Conservation (phyloP, 768 basidiomycete species). For the Lentinula aciculospora region DNA sequence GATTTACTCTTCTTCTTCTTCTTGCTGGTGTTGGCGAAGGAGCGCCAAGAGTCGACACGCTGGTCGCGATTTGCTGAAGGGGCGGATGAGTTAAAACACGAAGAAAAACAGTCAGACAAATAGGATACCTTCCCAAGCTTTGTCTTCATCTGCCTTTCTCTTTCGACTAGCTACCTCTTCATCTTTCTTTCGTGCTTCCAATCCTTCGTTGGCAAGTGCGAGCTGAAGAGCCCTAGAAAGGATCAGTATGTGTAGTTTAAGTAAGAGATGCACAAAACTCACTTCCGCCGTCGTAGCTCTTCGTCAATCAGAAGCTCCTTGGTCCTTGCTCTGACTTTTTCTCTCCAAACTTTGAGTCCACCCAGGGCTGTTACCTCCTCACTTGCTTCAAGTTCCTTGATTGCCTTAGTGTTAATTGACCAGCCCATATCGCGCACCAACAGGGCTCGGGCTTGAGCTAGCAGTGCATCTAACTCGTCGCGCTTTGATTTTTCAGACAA, state of each 20-base stretch:
- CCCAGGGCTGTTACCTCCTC: not conserved
- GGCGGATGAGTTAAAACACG: not conserved
- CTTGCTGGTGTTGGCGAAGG: conserved; percentile 49
- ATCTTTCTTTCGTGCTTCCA: conserved; percentile 91
- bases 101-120: not conserved
- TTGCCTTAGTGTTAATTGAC: conserved; percentile 28
- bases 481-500: conserved; percentile 75
- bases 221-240: conserved; percentile 71
- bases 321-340: conserved; percentile 55
- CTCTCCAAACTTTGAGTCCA: not conserved
- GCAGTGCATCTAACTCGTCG: conserved; percentile 74
- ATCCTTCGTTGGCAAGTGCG: conserved; percentile 86
- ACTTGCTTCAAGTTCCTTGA: not conserved
- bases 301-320: conserved; percentile 90
- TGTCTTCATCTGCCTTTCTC: conserved; percentile 86
- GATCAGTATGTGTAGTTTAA: not conserved
- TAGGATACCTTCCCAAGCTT: conserved; percentile 75
- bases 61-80: conserved; percentile 64
- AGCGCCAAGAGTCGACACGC: conserved; percentile 82
- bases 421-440: conserved; percentile 62
- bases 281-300: conserved; percentile 83
- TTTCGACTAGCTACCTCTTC: conserved; percentile 75
- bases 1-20: conserved; percentile 87
- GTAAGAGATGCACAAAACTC: conserved; percentile 20
- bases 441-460: conserved; percentile 65